phyloP scores from a whole-genome alignment of 1,284 basidiomycete species.

The Ceratorhiza oryzae-sativae region DNA sequence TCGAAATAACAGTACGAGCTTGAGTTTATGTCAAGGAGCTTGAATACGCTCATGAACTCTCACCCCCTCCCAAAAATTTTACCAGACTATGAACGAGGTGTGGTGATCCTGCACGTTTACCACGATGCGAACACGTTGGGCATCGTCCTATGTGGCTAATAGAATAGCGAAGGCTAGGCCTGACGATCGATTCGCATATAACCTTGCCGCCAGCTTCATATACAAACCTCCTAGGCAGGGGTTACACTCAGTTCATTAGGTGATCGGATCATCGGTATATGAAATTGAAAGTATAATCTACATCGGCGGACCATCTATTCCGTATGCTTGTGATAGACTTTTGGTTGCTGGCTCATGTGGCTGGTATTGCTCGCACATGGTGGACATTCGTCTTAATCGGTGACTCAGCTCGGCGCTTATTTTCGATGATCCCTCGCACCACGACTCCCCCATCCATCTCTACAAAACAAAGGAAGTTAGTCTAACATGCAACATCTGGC shows the following conservation, averaged over 20 bases:
- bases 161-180: conserved; percentile 9
- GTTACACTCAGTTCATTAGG: neutral
- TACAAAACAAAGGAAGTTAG: neutral
- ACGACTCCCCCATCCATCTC: neutral
- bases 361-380: neutral
- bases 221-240: neutral
- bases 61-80: neutral
- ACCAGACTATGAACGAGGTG: conserved; percentile 7
- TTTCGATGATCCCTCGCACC: neutral
- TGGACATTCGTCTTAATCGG: too few relatives aligned
- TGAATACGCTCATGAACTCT: neutral
- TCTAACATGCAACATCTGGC: neutral
- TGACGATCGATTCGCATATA: neutral
- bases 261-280: neutral
- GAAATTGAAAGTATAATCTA: neutral
- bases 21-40: neutral
- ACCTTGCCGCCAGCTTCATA: neutral
- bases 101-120: conserved; percentile 13
- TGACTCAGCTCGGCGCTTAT: conserved; percentile 2
- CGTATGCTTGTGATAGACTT: neutral
- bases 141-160: neutral
- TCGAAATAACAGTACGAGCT: neutral
- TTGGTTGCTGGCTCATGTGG: neutral
- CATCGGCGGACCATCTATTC: neutral
- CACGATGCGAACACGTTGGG: conserved; percentile 29